Percentiles rank a stretch among this genome's conserved stretches.
Evolutionary conservation across 495 filamentous ascomycete species (phyloP).

Genomic region (Barbatosphaeria neglecta): DNA sequence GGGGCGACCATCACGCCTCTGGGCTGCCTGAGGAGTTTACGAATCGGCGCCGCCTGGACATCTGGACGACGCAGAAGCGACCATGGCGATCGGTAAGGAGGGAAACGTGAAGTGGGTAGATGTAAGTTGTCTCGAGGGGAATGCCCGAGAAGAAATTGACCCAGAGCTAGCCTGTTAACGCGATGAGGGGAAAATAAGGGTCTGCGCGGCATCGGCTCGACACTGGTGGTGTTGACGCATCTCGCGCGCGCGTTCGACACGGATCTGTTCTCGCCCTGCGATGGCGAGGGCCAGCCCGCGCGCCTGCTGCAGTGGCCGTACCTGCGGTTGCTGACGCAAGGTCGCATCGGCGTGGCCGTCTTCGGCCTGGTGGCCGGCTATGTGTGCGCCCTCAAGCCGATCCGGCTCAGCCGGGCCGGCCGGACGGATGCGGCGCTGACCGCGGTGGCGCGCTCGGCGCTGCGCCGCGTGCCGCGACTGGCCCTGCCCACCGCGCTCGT

Average conservation of each 20-base stretch:
- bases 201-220: conserved; percentile 51
- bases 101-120: conserved; percentile 63
- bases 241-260: conserved; percentile 49
- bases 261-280: conserved; percentile 44
- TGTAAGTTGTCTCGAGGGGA: conserved; percentile 26
- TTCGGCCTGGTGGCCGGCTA: conserved; percentile 59
- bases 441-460: conserved; percentile 48
- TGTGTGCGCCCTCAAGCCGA: conserved; percentile 54
- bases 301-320: conserved; percentile 48
- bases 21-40: no score
- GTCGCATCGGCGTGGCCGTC: conserved; percentile 52
- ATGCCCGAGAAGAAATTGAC: neutral
- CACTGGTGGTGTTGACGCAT: conserved; percentile 53
- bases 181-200: conserved; percentile 27
- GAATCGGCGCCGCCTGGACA: no score
- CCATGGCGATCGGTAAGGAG: conserved; percentile 28
- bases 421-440: conserved; percentile 39
- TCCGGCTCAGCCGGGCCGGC: conserved; percentile 47
- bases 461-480: conserved; percentile 51
- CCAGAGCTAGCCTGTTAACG: neutral
- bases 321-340: conserved; percentile 51
- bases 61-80: no score
- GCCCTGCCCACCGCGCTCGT: conserved; percentile 50
- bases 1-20: no score
- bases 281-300: conserved; percentile 31